Conservation (phyloP, 495 filamentous ascomycete species). For the Aspergillus leporis region DNA sequence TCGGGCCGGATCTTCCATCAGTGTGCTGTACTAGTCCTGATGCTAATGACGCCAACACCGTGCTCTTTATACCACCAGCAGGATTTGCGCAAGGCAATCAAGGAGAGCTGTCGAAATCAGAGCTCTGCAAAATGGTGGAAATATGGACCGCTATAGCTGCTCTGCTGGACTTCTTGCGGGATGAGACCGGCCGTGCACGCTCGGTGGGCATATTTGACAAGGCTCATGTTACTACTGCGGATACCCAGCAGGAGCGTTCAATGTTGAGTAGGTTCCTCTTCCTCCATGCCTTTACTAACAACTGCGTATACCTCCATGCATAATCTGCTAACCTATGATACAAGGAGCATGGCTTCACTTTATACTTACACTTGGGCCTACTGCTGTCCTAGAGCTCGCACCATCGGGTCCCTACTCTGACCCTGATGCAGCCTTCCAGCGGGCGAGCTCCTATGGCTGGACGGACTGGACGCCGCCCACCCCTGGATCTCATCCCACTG, state of each 20-base stretch:
- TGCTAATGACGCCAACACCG: conserved; percentile 11
- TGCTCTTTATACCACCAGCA: conserved; percentile 7
- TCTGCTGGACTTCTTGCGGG: conserved; percentile 11
- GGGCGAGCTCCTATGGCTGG: conserved; percentile 12
- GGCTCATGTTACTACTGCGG: background rate
- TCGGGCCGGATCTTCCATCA: background rate
- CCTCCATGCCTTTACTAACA: background rate
- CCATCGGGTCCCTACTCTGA: conserved; percentile 8
- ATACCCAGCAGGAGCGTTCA: background rate
- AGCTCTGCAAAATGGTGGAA: conserved; percentile 16
- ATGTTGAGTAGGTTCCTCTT: conserved; percentile 1
- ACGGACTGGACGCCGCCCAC: conserved; percentile 4
- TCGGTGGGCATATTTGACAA: conserved; percentile 7
- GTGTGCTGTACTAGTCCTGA: conserved; percentile 9
- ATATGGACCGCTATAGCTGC: conserved; percentile 12
- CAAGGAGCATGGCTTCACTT: conserved; percentile 12
- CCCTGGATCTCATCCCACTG: too few species aligned
- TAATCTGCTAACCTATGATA: too few species aligned
- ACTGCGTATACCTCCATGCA: background rate
- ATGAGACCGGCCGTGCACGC: conserved; percentile 9
- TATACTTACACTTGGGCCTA: conserved; percentile 10
- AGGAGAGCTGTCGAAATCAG: background rate
- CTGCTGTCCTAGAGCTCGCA: conserved; percentile 10
- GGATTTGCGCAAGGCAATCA: conserved; percentile 16
- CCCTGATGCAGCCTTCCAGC: conserved; percentile 7